Evolutionary conservation across 441 rosid species (phyloP), one percentile per base, ranked within the genome.

Genomic region (Aquilaria agallochum): DNA sequence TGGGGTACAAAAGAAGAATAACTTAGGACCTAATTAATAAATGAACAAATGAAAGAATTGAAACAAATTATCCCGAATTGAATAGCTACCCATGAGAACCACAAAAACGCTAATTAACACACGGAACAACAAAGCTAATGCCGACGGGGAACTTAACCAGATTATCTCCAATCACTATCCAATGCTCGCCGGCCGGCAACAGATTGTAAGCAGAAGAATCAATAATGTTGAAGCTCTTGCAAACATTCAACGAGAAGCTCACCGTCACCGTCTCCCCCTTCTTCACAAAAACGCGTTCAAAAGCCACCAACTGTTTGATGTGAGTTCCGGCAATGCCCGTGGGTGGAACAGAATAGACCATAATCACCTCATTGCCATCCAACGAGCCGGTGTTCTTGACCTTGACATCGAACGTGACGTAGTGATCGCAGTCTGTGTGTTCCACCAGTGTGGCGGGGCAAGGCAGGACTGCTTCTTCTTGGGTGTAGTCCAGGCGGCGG

Each of bases 281-380:
- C 2, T 42, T 6, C 13, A 75, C 42, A 49, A 46, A 52, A 14
- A 56, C 73, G 58, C 68, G 64, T 45, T 68, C 30, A 63, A 75
- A 75, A 9, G 60, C 78, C 8, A 71, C 47, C 40, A 68, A 51
- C 50, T 60, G 73, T 61, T 60, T 71, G 2, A 27, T 13, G 3
- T 27, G 68, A 4, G 68, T 33, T 6, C 51, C 58, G 3, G 31
- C 32, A 2, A 67, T 55, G 1, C 51, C 67, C 0, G 1, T 2
- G 0, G 73, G 76, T 0, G 76, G 65, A 15, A 57, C 53, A 0
- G 72, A 57, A 59, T 71, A 71, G 7, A 68, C 73, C 14, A 71
- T 8, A 3, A 71, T 53, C 1, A 64, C 70, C 30, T 71, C 59
- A 31, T 56, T 67, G 5, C 79, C 73, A 9, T 75, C 73, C 50